Evolutionary conservation across 768 basidiomycete species (phyloP).

Genomic region (Mycena indigotica): DNA sequence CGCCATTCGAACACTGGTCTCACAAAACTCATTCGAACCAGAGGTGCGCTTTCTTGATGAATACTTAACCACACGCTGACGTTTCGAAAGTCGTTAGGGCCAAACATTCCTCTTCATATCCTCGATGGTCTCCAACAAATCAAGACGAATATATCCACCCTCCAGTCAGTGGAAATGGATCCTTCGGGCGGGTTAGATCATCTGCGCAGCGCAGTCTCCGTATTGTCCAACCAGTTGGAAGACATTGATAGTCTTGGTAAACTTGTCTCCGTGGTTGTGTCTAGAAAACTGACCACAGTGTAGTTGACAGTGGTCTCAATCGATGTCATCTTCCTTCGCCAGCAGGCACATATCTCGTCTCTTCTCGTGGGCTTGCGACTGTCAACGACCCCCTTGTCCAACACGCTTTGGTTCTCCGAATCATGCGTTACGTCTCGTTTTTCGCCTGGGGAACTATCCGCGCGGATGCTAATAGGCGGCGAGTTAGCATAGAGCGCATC

Average conservation of each 20-base stretch:
- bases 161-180: constrained; percentile 36
- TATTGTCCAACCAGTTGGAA: constrained; percentile 38
- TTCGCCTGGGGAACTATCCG: constrained; percentile 74
- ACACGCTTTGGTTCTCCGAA: constrained; percentile 49
- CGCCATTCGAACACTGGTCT: constrained; percentile 59
- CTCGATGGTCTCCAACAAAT: constrained; percentile 35
- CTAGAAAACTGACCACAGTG: too few species aligned
- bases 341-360: constrained; percentile 51
- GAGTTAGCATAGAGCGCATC: constrained; percentile 48
- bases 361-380: constrained; percentile 34
- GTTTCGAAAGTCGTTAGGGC: background rate
- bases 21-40: constrained; percentile 12
- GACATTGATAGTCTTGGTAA: constrained; percentile 51
- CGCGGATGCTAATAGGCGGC: constrained; percentile 61
- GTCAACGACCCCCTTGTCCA: constrained; percentile 40
- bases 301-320: constrained; percentile 47
- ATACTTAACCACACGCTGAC: background rate
- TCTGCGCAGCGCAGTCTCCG: constrained; percentile 39
- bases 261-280: too few species aligned
- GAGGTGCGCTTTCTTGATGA: constrained; percentile 21
- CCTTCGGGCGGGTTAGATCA: constrained; percentile 35
- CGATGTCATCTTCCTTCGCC: constrained; percentile 46
- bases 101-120: constrained; percentile 33
- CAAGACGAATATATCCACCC: constrained; percentile 29
- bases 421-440: constrained; percentile 72